Evolutionary conservation across 2,329 filamentous ascomycete genomes (phyloP), one percentile per base, ranked within the genome.

Genomic region (Clarireedia paspali): DNA sequence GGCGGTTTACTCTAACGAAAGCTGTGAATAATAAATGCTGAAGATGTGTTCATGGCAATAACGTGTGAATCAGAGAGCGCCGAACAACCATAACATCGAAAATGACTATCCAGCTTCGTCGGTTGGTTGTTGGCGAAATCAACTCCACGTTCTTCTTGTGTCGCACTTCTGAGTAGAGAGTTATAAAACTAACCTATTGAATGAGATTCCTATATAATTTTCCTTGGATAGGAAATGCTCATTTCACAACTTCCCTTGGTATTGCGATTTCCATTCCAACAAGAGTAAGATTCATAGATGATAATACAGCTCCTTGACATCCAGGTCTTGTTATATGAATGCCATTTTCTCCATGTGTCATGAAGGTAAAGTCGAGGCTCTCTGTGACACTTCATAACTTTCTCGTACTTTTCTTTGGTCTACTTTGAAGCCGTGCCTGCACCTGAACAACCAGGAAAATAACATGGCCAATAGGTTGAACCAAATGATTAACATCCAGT

Each of bases 381-480:
- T 34, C 12, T 14, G 56, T 20, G 53, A 54, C 30, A 15, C 20
- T 53, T 58, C 55, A 46, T 57, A 42, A 27, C 52, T 48, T 34
- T 50, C 53, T 38, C 36, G 59, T 20, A 56, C 45, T 56, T 58
- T 62, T 23, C 30, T 24, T 24, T 49, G 36, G 17, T 61, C 53
- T 17, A 62, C 53, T 24, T 26, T 56, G 39, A 56, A 60, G 1
- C 62, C 61, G 55, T 59, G 64, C 46, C 57, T 63, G 14, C 50
- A 55, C 45, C 61, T 62, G 42, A 67, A 58, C 5, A 67, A 59
- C 38, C 6, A 50, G 49, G 38, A 62, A 65, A 38, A 64, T 30
- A 23, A 49, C 36, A 42, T 24, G 24, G 59, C 57, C 56, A 64
- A 30, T 3, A 65, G n/a, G 45, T 61, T 63, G 15, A 63, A 53